Base-by-base conservation (phyloP, 2,329 filamentous ascomycete species). In the Pseudocercospora vitis region DNA sequence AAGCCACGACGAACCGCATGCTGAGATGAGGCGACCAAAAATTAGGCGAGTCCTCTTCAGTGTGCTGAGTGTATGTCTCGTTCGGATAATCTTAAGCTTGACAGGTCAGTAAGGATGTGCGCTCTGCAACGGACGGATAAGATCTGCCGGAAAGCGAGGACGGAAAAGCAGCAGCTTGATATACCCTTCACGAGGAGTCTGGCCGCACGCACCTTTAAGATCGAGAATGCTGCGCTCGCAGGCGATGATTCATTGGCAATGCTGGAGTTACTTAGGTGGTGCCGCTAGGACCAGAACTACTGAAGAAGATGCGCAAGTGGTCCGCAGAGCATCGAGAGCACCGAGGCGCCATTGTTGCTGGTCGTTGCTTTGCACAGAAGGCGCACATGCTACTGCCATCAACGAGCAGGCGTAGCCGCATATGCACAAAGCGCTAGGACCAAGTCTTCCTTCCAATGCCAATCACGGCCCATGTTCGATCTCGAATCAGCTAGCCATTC, bases 241-340 rank as follows among this genome's bases (percentile, higher is more conserved):
- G 12, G 12, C 7, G 19, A 40, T 40, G 35, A 40, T 40, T 23
- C 35, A 40, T 11, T 40, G 35, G 35, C 35, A 19, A 40, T 40
- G 35, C 35, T 40, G 35, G 35, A 12, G 16, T 18, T 19, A 40
- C 35, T 40, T 12, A 23, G 35, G 14, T 21, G 42, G 42, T 26
- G 42, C n/a, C 7, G 18, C 29, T 32, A 31, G 42, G 42, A 46
- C 42, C 29, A 46, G 29, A 46, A 46, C 14, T 46, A 46, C n/a
- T 46, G 24, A 26, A 29, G 24, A 46, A 14, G 16, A 21, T 46
- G 42, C 23, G 26, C 14, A 14, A 31, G 42, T 19, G 42, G 42
- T 46, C 23, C n/a, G 12, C 23, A 46, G n/a, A 46, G 21, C 26
- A 29, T 14, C 21, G 40, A 24, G 26, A 9, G n/a, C 26, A 16